Base-by-base conservation (phyloP, 768 basidiomycete genomes). In the Amanita polypyramis region DNA sequence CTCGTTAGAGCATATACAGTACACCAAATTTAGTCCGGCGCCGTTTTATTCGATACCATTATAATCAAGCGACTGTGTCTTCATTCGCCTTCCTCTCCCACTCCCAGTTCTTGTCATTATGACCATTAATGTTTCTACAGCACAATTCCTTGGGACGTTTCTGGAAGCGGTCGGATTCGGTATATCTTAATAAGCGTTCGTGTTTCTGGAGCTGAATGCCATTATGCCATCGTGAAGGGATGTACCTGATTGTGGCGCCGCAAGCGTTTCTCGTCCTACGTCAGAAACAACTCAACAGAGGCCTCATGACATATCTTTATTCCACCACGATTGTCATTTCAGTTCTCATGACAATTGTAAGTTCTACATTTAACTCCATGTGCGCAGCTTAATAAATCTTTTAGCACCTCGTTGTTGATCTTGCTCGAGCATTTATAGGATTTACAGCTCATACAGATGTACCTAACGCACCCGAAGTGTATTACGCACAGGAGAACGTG, bases 111-210 rank as follows among this genome's bases (percentile, higher is more conserved):
- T n/a, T n/a, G n/a, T n/a, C n/a, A n/a, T n/a, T n/a, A 8, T 20
- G 4, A 47, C 39, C 37, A 27, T 47, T 17, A 20, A n/a, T n/a
- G 46, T 47, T 3, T n/a, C 46, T 7, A 47, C 46, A n/a, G 46
- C 46, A 21, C 21, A 47, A 23, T 25, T 47, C 15, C 21, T 47
- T 7, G 46, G 46, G 3, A 47, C 46, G 5, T 39, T 47, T 40
- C 25, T 47, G 2, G 46, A 47, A 25, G 25, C 39, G 27, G 25
- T 47, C 12, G 46, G 46, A 8, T 47, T 39, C 39, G 46, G 46
- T 47, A 27, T 17, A 25, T 39, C 17, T 9, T 27, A 9, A n/a
- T n/a, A n/a, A n/a, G n/a, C n/a, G n/a, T n/a, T n/a, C n/a, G n/a
- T n/a, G n/a, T n/a, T n/a, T n/a, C n/a, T n/a, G n/a, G n/a, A n/a